Percentiles rank a stretch among this genome's conserved stretches.
Evolutionary conservation across 805 yeast genomes (phyloP).

Genomic region (Saccharomycopsis sp.): DNA sequence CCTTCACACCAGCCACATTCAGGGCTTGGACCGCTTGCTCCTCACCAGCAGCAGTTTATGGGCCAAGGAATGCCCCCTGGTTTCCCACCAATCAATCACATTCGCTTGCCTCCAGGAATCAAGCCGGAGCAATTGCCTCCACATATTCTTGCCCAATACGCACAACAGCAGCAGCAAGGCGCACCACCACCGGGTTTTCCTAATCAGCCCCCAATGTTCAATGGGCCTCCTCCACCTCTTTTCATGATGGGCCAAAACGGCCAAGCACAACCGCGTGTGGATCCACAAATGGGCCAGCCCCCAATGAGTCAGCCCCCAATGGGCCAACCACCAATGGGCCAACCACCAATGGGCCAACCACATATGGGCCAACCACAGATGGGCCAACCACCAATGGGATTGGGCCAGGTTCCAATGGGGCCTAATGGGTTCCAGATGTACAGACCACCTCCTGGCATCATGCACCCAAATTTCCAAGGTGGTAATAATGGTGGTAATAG

Average conservation of each 20-base stretch:
- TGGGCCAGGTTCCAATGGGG: background rate
- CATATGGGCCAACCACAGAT: conserved; percentile 24
- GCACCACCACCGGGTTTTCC: conserved; percentile 21
- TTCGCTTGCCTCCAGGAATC: conserved; percentile 20
- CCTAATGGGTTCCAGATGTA: too few relatives aligned
- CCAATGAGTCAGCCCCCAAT: background rate
- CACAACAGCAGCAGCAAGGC: conserved; percentile 17
- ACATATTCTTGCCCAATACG: conserved; percentile 1
- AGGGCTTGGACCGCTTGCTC: conserved; percentile 5
- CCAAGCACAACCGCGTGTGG: conserved; percentile 3
- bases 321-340: background rate
- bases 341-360: conserved; percentile 21
- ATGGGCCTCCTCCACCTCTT: too few relatives aligned
- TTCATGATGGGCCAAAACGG: conserved; percentile 9
- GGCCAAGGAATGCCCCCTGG: conserved; percentile 14
- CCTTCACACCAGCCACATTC: conserved; percentile 12
- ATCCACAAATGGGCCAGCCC: conserved; percentile 1
- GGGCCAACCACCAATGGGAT: conserved; percentile 23
- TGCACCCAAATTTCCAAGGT: too few relatives aligned
- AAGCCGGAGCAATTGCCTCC: conserved; percentile 18
- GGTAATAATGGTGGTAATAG: too few relatives aligned
- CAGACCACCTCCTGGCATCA: too few relatives aligned
- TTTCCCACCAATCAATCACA: conserved; percentile 15
- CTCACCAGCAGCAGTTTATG: background rate
- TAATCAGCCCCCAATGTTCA: conserved; percentile 12